Conservation (phyloP, 164 flowering plant species). For the Taxillus chinensis region DNA sequence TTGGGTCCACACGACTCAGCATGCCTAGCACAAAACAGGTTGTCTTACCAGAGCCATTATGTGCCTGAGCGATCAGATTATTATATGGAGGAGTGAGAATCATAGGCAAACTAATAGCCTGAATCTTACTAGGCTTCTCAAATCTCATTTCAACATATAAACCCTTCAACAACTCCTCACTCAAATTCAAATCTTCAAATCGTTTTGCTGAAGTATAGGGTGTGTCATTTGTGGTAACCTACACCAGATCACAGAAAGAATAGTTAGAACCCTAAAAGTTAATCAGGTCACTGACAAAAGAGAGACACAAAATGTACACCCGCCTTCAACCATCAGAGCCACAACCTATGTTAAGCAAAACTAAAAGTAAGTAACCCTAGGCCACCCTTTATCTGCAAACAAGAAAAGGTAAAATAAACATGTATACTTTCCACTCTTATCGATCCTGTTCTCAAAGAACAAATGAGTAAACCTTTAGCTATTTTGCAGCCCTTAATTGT, state of each 20-base stretch:
- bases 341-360: not conserved
- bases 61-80: conserved; percentile 87
- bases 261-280: not conserved
- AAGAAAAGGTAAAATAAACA: not conserved
- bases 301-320: not conserved
- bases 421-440: not conserved
- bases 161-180: conserved; percentile 65
- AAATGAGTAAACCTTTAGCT: not conserved
- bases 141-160: conserved; percentile 85
- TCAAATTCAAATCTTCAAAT: conserved; percentile 77
- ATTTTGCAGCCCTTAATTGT: not conserved
- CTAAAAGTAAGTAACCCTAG: not conserved
- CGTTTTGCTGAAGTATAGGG: conserved; percentile 64
- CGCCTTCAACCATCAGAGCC: not conserved
- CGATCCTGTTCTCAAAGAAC: not conserved
- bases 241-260: not conserved
- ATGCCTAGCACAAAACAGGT: conserved; percentile 95
- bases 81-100: conserved; percentile 75
- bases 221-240: conserved; percentile 76
- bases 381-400: not conserved
- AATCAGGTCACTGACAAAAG: not conserved
- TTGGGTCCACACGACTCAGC: conserved; percentile 83
- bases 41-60: conserved; percentile 95
- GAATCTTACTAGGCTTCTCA: conserved; percentile 81
- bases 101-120: conserved; percentile 86